Percentiles rank a stretch among this genome's conserved stretches.
These are phyloP conservation scores for Pisolithus tinctorius DNA, from an alignment of 768 basidiomycete species.

Conservation along the genomic window DNA sequence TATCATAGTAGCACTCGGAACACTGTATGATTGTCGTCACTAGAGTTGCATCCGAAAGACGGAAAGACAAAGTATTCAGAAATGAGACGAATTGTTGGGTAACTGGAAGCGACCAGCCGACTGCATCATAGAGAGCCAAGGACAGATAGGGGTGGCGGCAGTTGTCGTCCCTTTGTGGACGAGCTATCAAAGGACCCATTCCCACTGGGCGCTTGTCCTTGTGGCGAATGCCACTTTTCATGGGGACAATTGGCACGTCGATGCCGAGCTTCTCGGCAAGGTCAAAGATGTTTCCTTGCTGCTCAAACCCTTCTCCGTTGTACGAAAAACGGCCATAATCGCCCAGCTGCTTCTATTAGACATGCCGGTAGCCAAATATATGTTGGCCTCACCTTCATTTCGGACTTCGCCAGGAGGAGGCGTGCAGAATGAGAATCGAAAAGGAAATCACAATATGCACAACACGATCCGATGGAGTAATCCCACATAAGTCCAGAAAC, in stretches of 20 bases:
- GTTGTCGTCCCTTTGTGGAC: background rate
- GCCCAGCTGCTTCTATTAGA: background rate
- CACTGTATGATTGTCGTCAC: background rate
- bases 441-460: background rate
- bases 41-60: background rate
- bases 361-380: background rate
- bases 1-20: background rate
- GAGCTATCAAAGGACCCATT: no score
- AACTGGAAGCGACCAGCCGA: background rate
- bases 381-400: background rate
- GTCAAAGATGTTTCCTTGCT: background rate
- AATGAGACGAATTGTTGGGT: background rate
- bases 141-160: background rate
- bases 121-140: background rate
- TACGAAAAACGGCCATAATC: background rate
- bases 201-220: no score
- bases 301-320: background rate
- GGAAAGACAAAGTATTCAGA: background rate
- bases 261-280: background rate
- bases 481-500: no score
- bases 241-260: background rate
- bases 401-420: background rate
- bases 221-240: background rate
- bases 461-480: no score
- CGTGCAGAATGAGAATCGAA: background rate